A percentile compares a stretch with the other conserved stretches of the same genome.
phyloP scores from a whole-genome alignment of 1,284 basidiomycete genomes.

The Austropuccinia psidii region DNA sequence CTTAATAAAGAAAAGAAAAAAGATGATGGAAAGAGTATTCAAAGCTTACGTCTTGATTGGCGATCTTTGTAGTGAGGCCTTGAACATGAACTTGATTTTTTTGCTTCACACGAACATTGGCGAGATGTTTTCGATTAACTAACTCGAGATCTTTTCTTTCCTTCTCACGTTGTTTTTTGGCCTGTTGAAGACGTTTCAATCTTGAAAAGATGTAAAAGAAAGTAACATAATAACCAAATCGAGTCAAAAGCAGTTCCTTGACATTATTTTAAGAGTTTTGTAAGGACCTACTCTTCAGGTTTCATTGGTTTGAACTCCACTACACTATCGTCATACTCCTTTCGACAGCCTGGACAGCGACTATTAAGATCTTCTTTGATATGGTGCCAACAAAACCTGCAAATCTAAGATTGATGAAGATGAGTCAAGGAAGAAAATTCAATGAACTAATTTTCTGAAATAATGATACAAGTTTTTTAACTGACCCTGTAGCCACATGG shows the following conservation, averaged over 20 bases:
- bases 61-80: constrained; percentile 81
- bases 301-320: constrained; percentile 95
- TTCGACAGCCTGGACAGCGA: constrained; percentile 90
- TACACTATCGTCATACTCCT: constrained; percentile 83
- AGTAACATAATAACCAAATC: constrained; percentile 37
- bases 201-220: constrained; percentile 51
- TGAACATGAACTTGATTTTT: constrained; percentile 94
- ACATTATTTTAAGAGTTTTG: background rate
- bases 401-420: constrained; percentile 60
- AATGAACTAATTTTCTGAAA: too few relatives aligned
- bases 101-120: constrained; percentile 92
- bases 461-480: constrained; percentile 19
- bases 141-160: constrained; percentile 91
- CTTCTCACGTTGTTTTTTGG: constrained; percentile 90
- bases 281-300: constrained; percentile 68
- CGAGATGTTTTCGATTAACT: constrained; percentile 74
- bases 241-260: constrained; percentile 6
- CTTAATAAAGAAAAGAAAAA: background rate
- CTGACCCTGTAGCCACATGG: constrained; percentile 93
- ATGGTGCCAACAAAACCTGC: constrained; percentile 99
- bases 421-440: constrained; percentile 32
- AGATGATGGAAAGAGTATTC: background rate
- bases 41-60: constrained; percentile 81
- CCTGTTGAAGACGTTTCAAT: constrained; percentile 87
- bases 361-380: constrained; percentile 94